Percentiles rank a stretch among this genome's conserved stretches.
Evolutionary conservation across 2,329 filamentous ascomycete genomes (phyloP).

Genomic region (Kalaharituber pfeilii): DNA sequence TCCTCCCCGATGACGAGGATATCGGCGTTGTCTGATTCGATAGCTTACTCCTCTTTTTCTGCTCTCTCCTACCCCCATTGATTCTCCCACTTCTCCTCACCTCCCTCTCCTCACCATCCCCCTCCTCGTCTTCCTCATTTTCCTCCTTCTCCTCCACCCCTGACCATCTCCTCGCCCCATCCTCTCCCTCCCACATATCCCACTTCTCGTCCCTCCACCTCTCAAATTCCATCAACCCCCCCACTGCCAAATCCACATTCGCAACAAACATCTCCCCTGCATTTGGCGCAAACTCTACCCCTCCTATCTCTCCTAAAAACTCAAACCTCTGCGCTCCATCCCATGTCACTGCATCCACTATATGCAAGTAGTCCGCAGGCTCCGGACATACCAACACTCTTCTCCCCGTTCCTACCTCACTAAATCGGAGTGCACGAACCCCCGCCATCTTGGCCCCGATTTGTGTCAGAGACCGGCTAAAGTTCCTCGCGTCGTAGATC

Average conservation of each 20-base stretch:
- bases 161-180: background rate
- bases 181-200: background rate
- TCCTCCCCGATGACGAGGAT: too few species aligned
- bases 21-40: too few species aligned
- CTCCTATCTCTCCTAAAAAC: conserved; percentile 59
- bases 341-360: conserved; percentile 50
- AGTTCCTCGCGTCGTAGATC: conserved; percentile 60
- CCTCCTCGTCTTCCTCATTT: background rate
- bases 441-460: conserved; percentile 50
- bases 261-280: conserved; percentile 52
- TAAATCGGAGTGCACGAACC: conserved; percentile 53
- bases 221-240: conserved; percentile 48
- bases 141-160: background rate
- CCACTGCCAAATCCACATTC: conserved; percentile 47
- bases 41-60: too few species aligned
- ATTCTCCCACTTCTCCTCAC: background rate
- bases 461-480: conserved; percentile 39
- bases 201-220: conserved; percentile 23
- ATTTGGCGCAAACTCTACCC: conserved; percentile 47
- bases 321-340: conserved; percentile 50
- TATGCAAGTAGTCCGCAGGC: conserved; percentile 53
- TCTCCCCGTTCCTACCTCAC: conserved; percentile 44
- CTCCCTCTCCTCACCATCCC: too few species aligned
- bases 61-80: background rate
- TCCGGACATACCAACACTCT: conserved; percentile 55